Conservation (phyloP, 2,329 filamentous ascomycete species). For the Pseudopithomyces chartarum region DNA sequence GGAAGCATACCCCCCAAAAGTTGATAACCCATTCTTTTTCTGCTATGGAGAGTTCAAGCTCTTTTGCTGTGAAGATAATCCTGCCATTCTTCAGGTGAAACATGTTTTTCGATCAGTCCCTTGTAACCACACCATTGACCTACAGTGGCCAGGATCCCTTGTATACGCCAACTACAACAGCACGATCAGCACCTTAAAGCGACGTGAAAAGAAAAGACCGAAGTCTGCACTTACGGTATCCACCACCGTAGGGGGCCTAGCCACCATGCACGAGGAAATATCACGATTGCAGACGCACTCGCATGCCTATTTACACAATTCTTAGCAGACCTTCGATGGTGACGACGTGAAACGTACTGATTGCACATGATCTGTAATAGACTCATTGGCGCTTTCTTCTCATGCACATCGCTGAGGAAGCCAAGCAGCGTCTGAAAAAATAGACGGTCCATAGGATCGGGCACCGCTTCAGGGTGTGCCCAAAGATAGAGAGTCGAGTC, state of each 20-base stretch:
- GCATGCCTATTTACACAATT: conserved; percentile 12
- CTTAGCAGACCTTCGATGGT: neutral
- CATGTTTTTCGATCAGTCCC: conserved; percentile 20
- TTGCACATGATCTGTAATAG: conserved; percentile 19
- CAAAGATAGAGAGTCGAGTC: conserved; percentile 18
- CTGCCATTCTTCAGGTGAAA: conserved; percentile 37
- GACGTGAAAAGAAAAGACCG: too few relatives aligned
- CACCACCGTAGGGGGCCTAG: conserved; percentile 25
- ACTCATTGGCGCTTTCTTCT: conserved; percentile 18
- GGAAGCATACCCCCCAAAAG: too few relatives aligned
- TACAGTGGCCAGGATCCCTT: conserved; percentile 13
- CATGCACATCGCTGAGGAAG: conserved; percentile 17
- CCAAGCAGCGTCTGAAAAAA: conserved; percentile 21
- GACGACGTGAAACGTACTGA: conserved; percentile 7
- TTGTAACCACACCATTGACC: conserved; percentile 16
- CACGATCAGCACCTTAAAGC: neutral
- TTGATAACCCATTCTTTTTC: too few relatives aligned
- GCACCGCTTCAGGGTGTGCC: conserved; percentile 19
- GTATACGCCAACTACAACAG: conserved; percentile 9
- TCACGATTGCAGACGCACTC: conserved; percentile 17
- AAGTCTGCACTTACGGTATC: conserved; percentile 11
- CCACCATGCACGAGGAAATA: conserved; percentile 21
- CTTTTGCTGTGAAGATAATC: conserved; percentile 10
- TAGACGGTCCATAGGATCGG: conserved; percentile 19
- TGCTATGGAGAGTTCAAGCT: too few relatives aligned